These are phyloP conservation scores for Asterionellopsis glacialis DNA, from an alignment of 108 stramenopile genomes.

Conservation along the genomic window DNA sequence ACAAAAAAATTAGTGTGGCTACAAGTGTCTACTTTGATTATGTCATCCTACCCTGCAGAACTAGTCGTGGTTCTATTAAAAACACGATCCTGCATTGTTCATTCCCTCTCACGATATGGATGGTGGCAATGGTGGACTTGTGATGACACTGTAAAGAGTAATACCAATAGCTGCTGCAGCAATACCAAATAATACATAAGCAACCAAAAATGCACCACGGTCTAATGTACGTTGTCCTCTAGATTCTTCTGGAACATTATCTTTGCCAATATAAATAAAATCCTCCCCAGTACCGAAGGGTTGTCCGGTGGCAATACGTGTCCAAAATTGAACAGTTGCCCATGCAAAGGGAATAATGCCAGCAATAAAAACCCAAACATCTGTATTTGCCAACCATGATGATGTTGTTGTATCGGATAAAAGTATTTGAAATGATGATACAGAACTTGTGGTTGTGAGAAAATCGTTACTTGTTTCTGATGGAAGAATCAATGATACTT, in stretches of 20 bases:
- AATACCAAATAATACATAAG: constrained; percentile 69
- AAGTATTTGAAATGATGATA: too few relatives aligned
- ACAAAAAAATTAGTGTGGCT: too few relatives aligned
- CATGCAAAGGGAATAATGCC: constrained; percentile 53
- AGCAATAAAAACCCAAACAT: constrained; percentile 34
- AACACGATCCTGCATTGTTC: too few relatives aligned
- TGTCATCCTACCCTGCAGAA: too few relatives aligned
- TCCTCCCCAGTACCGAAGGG: constrained; percentile 80
- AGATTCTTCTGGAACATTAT: constrained; percentile 47
- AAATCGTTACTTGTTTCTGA: too few relatives aligned
- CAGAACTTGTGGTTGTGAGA: too few relatives aligned
- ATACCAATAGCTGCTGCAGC: constrained; percentile 53
- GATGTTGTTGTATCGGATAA: not conserved
- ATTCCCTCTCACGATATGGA: constrained; percentile 3
- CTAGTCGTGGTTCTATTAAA: too few relatives aligned
- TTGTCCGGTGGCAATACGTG: constrained; percentile 77
- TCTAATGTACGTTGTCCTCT: constrained; percentile 62
- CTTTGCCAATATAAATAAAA: constrained; percentile 62
- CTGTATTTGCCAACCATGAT: constrained; percentile 10
- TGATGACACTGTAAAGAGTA: constrained; percentile 59
- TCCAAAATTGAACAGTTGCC: constrained; percentile 87
- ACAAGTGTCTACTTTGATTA: too few relatives aligned
- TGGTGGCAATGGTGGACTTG: constrained; percentile 23
- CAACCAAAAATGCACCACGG: constrained; percentile 56
- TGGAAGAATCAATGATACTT: too few relatives aligned